A percentile compares a stretch with the other conserved stretches of the same genome.
Evolutionary conservation across 1,284 basidiomycete species (phyloP).

Genomic region (Boletus semigastroideus): DNA sequence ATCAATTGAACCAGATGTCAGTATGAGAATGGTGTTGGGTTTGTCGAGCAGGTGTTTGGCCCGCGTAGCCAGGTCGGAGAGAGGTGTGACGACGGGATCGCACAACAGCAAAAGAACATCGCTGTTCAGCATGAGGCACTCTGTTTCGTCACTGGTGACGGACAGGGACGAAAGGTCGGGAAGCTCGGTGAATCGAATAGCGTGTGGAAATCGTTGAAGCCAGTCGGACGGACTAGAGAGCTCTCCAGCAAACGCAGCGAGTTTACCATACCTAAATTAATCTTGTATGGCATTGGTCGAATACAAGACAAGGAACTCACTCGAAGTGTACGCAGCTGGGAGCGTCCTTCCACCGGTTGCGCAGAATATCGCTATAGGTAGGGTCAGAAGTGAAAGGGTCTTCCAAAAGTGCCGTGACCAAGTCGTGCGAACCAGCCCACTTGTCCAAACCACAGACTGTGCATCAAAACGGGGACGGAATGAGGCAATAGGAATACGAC

Average conservation of each 20-base stretch:
- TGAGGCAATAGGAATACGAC: background rate
- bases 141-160: constrained; percentile 13
- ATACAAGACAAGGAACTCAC: constrained; percentile 35
- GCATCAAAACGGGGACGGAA: background rate
- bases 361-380: constrained; percentile 40
- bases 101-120: constrained; percentile 60
- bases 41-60: constrained; percentile 41
- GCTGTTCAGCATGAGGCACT: constrained; percentile 43
- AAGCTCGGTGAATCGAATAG: constrained; percentile 51
- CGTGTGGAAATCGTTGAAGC: constrained; percentile 50
- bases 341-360: constrained; percentile 44
- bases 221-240: constrained; percentile 48
- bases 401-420: constrained; percentile 68
- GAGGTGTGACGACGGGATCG: constrained; percentile 54
- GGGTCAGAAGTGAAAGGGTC: constrained; percentile 60
- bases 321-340: constrained; percentile 38
- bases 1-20: constrained; percentile 37
- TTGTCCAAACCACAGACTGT: constrained; percentile 58
- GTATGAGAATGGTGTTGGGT: constrained; percentile 51
- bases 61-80: constrained; percentile 38
- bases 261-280: constrained; percentile 24
- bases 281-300: background rate
- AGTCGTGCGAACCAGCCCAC: constrained; percentile 47
- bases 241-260: constrained; percentile 15
- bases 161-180: constrained; percentile 26